Evolutionary conservation across 163 green algal species (phyloP), one percentile per base, ranked within the genome.

Genomic region (Coccomyxa subellipsoidea): DNA sequence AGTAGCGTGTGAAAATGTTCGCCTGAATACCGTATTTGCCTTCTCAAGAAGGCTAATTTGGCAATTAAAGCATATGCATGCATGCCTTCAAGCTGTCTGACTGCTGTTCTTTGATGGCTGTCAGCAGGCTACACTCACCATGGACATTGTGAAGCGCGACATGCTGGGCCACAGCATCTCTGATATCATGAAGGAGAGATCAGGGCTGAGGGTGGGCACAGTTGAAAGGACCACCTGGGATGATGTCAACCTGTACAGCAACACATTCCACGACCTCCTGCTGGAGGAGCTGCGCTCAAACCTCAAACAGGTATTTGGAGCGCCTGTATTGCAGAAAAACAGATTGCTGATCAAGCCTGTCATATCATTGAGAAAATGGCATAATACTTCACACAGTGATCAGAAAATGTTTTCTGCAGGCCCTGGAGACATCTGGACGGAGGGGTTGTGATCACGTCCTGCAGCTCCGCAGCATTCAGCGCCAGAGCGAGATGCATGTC

Each of bases 231-330:
- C 18, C 4, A 39, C 69, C 25, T 36, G 34, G 31, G n/a, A 23
- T 2, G 25, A 18, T 25, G 31, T 76, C 1, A 18, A 76, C 31
- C 69, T 76, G 31, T 84, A 87, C 75, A 82, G 39, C 27, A 34
- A 35, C 4, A 54, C 84, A 1, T 87, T 89, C 75, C 83, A 81
- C 59, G 39, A 53, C 21, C 84, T 95, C 54, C 87, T 94, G 36
- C 54, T 94, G 32, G 91, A 93, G 72, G 92, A 95, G 90, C 84
- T 95, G 36, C 81, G 88, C 4, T 89, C 90, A 0, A 76, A 85
- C 23, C 54, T 95, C 39, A 82, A 88, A 54, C 84, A 87, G 69
- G 81, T 89, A 15, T 27, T 54, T 59, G 23, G 23, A 27, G 3
- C 5, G 23, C 4, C 5, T 12, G 3, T 59, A 2, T 59, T 59